Base-by-base conservation (phyloP, 2,329 filamentous ascomycete species). In the Corniculantispora saksenae region DNA sequence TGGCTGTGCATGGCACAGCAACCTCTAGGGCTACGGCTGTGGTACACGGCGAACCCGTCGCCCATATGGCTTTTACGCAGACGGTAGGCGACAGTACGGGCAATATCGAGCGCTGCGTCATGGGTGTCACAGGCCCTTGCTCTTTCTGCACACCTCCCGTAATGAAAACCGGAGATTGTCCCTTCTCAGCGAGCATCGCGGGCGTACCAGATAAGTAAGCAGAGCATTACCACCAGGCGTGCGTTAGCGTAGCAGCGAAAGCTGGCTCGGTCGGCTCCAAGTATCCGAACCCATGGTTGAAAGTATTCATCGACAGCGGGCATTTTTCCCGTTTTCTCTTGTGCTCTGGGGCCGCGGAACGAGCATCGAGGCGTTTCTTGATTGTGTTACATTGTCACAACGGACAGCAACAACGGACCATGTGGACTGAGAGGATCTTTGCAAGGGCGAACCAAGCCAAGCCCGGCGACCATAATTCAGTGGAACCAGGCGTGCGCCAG, bases 401-500 rank as follows among this genome's bases (percentile, higher is more conserved):
- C 58, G 21, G 35, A 32, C 29, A 53, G 58, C 32, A 25, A 60
- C 21, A 19, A 43, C 21, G 21, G 50, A 45, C 35, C 35, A 54
- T 53, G 60, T 47, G 38, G 50, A 29, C 48, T 32, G 38, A 40
- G 32, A 43, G 53, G 51, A 63, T 63, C 61, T 48, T 12, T 47
- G 51, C 48, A 35, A 19, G 61, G 27, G 17, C n/a, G 10, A 53
- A 53, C 15, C 21, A 56, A 57, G 60, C 60, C 51, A 63, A 63
- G 61, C 61, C 40, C 29, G 27, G 54, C n/a, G 38, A 38, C 45
- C 38, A 56, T 55, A 51, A 35, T 47, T 61, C 59, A 54, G 59
- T 54, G 58, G 59, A 54, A 61, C 43, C 47, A 23, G 32, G 57
- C 40, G 32, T 40, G 57, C 47, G 58, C 21, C 29, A 29, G 15